Percentiles rank a stretch among this genome's conserved stretches.
Evolutionary conservation across 2,329 filamentous ascomycete genomes (phyloP).

Genomic region (Cladophialophora exuberans): DNA sequence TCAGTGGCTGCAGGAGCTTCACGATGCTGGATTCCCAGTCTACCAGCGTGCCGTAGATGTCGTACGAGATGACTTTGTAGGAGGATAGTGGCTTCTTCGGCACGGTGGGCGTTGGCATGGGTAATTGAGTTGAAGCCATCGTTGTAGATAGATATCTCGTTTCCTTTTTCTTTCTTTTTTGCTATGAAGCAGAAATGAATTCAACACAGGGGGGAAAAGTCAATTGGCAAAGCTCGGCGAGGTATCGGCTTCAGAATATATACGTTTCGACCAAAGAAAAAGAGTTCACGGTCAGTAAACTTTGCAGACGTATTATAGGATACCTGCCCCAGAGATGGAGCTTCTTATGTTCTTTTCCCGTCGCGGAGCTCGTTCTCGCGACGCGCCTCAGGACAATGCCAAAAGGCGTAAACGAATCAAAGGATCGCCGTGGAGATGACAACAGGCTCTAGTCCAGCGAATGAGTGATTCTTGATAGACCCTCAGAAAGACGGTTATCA

Average conservation of each 20-base stretch:
- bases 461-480: too few species aligned
- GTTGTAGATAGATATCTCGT: too few species aligned
- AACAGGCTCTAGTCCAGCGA: not conserved
- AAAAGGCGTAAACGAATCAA: conserved; percentile 12
- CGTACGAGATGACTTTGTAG: conserved; percentile 65
- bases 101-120: conserved; percentile 28
- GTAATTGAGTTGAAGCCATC: conserved; percentile 12
- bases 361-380: not conserved
- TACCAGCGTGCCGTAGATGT: conserved; percentile 78
- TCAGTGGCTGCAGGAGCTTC: conserved; percentile 48
- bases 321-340: too few species aligned
- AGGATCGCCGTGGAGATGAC: not conserved
- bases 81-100: conserved; percentile 21
- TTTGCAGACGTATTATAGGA: too few species aligned
- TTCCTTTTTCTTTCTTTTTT: too few species aligned
- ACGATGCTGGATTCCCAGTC: conserved; percentile 75
- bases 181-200: too few species aligned
- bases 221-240: too few species aligned
- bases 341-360: too few species aligned
- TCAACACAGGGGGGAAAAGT: too few species aligned
- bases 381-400: conserved; percentile 13
- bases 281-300: too few species aligned
- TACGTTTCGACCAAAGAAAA: too few species aligned
- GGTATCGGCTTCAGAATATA: not conserved
- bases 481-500: too few species aligned